Conservation (phyloP, 2,329 filamentous ascomycete species). For the Fusarium sterilihyphosum region DNA sequence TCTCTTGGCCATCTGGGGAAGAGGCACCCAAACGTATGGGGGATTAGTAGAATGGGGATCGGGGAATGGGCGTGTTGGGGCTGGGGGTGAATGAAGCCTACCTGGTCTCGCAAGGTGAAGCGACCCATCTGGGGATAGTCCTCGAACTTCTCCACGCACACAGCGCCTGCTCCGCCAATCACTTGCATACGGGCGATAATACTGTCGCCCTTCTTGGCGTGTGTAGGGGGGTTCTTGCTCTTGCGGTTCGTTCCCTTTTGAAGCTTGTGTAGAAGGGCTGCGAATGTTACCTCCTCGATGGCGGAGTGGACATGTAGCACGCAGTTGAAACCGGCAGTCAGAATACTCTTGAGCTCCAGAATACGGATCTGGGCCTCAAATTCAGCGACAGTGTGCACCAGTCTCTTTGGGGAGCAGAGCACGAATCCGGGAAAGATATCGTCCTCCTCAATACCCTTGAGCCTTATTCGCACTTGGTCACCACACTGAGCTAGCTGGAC, state of each 20-base stretch:
- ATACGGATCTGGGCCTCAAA: slow-evolving; percentile 99
- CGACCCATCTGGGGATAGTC: slow-evolving; percentile 95
- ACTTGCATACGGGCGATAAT: slow-evolving; percentile 95
- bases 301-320: slow-evolving; percentile 97
- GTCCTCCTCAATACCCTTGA: slow-evolving; percentile 97
- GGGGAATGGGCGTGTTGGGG: not conserved
- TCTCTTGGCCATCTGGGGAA: slow-evolving; percentile 5
- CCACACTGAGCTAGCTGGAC: slow-evolving; percentile 83
- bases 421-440: slow-evolving; percentile 96
- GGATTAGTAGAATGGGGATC: slow-evolving; percentile 9
- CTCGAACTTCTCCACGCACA: slow-evolving; percentile 94
- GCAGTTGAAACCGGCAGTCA: slow-evolving; percentile 96
- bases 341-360: slow-evolving; percentile 91
- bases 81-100: slow-evolving; percentile 53
- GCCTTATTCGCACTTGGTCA: slow-evolving; percentile 91
- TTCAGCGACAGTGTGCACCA: slow-evolving; percentile 86
- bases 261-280: slow-evolving; percentile 87
- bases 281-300: slow-evolving; percentile 96
- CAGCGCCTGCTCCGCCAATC: slow-evolving; percentile 82
- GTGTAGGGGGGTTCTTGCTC: slow-evolving; percentile 92
- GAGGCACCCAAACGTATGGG: slow-evolving; percentile 15
- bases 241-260: slow-evolving; percentile 94
- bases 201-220: slow-evolving; percentile 81
- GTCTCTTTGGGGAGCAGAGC: slow-evolving; percentile 90
- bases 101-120: slow-evolving; percentile 89